Evolutionary conservation across 2,329 filamentous ascomycete genomes (phyloP), one percentile per base, ranked within the genome.

Genomic region (Colletotrichum sp.): DNA sequence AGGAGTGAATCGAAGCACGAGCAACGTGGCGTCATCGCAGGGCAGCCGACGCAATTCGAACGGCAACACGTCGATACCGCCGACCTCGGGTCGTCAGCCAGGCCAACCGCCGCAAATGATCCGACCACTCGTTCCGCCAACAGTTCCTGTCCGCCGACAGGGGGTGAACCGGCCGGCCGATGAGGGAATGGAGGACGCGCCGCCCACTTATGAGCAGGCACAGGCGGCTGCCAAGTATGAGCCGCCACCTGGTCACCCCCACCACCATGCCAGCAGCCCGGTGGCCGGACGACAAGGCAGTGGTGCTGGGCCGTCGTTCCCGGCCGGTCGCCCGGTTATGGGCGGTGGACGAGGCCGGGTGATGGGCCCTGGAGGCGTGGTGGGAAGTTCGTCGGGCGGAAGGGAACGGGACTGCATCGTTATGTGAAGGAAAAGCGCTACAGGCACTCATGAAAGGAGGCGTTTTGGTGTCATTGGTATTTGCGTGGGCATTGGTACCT

Each of bases 191-290:
- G 88, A 89, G 5, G 88, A 90, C 34, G 88, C 88, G 8, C 89
- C 89, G 55, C 89, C 89, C 2, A 87, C 88, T 13, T 91, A 91
- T 77, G 89, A 91, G 80, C 88, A 91, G 79, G 88, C 89, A 6
- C 85, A 88, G 21, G 86, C 87, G 69, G 84, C 87, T 66, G 81
- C 83, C 11, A 85, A 87, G 5, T 91, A 90, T 74, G 82, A 86
- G 12, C 90, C 89, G 27, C 88, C 88, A 0, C 78, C 83, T 5
- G 89, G 88, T 21, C 86, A 90, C 65, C 88, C 87, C 0, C 87
- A 81, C 54, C 87, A 90, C 75, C 83, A 86, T 11, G 79, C 79
- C 6, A 88, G 86, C 76, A 84, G 79, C 51, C 83, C 81, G 16
- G 74, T 73, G n/a, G 76, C 70, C 12, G 54, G 78, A 16, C 59